Evolutionary conservation across 495 filamentous ascomycete species (phyloP).

Genomic region (Podospora pseudopauciseta): DNA sequence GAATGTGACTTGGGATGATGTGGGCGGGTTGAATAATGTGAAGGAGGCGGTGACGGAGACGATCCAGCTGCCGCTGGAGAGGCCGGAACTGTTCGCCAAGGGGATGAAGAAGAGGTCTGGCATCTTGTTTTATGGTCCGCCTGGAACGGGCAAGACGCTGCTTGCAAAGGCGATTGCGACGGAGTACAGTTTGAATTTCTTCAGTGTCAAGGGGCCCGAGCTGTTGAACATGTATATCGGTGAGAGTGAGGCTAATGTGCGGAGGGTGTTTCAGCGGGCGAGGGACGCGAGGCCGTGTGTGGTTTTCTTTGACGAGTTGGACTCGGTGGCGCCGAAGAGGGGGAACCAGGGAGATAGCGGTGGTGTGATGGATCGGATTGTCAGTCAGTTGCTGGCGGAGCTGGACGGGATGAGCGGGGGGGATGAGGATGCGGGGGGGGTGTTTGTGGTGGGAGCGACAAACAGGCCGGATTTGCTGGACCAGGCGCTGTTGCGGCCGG

Average conservation of each 20-base stretch:
- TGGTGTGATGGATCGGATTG: constrained; percentile 98
- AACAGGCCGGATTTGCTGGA: constrained; percentile 94
- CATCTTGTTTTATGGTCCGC: constrained; percentile 96
- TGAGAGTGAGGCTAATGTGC: constrained; percentile 96
- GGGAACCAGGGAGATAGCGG: constrained; percentile 98
- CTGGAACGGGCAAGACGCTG: constrained; percentile 94
- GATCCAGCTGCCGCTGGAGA: constrained; percentile 87
- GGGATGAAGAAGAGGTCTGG: constrained; percentile 99
- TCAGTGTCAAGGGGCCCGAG: constrained; percentile 96
- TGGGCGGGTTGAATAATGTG: constrained; percentile 88
- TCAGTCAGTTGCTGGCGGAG: constrained; percentile 91
- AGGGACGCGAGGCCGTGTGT: constrained; percentile 95
- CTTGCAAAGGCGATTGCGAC: constrained; percentile 97
- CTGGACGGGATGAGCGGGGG: constrained; percentile 96
- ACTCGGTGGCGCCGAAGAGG: constrained; percentile 94
- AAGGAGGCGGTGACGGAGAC: constrained; percentile 96
- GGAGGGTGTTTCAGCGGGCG: constrained; percentile 91
- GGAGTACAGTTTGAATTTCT: constrained; percentile 98
- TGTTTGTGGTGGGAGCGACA: constrained; percentile 96
- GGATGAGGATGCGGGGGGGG: constrained; percentile 74
- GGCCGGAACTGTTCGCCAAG: constrained; percentile 92
- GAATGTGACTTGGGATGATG: constrained; percentile 94
- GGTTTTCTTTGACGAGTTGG: constrained; percentile 97
- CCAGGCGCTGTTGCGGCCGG: constrained; percentile 83
- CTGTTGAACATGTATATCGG: constrained; percentile 99